phyloP scores from a whole-genome alignment of 768 basidiomycete genomes.

The Phaeotremella skinneri region DNA sequence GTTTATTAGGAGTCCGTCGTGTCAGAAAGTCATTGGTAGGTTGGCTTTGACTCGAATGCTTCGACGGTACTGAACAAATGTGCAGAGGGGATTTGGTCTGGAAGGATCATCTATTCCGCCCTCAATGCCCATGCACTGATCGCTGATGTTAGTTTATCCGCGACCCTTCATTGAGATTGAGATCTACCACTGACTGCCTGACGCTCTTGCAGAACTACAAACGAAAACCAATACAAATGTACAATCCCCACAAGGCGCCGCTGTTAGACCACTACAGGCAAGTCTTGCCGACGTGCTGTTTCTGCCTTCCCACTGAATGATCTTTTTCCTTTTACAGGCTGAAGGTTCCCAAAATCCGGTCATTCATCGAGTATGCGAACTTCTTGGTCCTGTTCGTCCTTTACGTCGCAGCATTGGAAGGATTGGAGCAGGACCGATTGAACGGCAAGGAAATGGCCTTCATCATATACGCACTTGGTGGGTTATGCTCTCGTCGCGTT shows the following conservation, averaged over 20 bases:
- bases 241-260: constrained; percentile 89
- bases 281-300: constrained; percentile 24
- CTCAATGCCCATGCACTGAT: constrained; percentile 79
- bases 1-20: constrained; percentile 84
- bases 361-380: constrained; percentile 83
- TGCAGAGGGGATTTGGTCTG: constrained; percentile 53
- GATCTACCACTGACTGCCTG: constrained; percentile 5
- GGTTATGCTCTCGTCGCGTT: constrained; percentile 10
- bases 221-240: constrained; percentile 83
- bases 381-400: constrained; percentile 81
- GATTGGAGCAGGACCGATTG: constrained; percentile 61
- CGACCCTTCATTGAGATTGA: background rate
- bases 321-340: constrained; percentile 51
- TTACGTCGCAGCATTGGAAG: constrained; percentile 79
- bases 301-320: constrained; percentile 51
- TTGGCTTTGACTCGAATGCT: constrained; percentile 72
- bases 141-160: constrained; percentile 63
- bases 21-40: constrained; percentile 79
- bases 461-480: constrained; percentile 61
- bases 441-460: constrained; percentile 70
- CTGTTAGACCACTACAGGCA: constrained; percentile 93
- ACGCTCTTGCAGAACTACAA: constrained; percentile 74
- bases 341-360: constrained; percentile 88
- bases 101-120: constrained; percentile 74
- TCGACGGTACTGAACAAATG: constrained; percentile 54